A percentile compares a stretch with the other conserved stretches of the same genome.
phyloP scores from a whole-genome alignment of 2,329 filamentous ascomycete genomes.

The Cladosporium sp. region DNA sequence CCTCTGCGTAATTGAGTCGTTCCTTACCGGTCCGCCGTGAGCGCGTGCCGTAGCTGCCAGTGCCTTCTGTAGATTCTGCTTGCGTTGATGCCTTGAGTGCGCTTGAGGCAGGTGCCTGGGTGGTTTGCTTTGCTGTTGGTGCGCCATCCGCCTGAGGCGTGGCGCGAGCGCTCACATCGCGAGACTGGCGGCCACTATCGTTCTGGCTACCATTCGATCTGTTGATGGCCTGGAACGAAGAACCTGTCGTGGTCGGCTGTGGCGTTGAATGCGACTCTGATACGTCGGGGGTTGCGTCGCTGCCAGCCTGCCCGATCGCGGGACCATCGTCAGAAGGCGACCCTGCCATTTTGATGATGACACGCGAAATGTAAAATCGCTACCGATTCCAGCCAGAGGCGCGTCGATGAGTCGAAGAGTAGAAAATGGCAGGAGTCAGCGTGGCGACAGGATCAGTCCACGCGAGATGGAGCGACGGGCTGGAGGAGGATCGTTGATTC shows the following conservation, averaged over 20 bases:
- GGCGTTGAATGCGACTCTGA: neutral
- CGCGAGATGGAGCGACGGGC: constrained; percentile 2
- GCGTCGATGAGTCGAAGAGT: neutral
- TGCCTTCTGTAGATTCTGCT: constrained; percentile 34
- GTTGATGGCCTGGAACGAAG: constrained; percentile 24
- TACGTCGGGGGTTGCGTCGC: neutral
- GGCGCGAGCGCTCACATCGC: constrained; percentile 5
- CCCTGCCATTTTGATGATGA: constrained; percentile 11
- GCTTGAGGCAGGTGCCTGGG: neutral
- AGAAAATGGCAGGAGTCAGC: neutral
- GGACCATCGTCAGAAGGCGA: constrained; percentile 9
- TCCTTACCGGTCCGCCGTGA: constrained; percentile 74
- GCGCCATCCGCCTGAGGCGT: constrained; percentile 5
- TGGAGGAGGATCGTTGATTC: neutral
- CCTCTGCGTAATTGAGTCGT: constrained; percentile 92
- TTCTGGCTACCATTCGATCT: constrained; percentile 15
- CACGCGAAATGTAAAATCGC: neutral
- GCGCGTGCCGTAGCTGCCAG: constrained; percentile 69
- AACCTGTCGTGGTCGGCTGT: constrained; percentile 6
- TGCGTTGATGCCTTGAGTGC: constrained; percentile 19
- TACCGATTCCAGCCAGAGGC: neutral
- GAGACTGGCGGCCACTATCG: constrained; percentile 14
- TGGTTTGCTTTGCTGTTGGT: neutral
- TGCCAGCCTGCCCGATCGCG: constrained; percentile 1
- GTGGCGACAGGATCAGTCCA: neutral